Evolutionary conservation across 176 grass and related monocot genomes (phyloP), one percentile per base, ranked within the genome.

Genomic region (Triticum aestivum): DNA sequence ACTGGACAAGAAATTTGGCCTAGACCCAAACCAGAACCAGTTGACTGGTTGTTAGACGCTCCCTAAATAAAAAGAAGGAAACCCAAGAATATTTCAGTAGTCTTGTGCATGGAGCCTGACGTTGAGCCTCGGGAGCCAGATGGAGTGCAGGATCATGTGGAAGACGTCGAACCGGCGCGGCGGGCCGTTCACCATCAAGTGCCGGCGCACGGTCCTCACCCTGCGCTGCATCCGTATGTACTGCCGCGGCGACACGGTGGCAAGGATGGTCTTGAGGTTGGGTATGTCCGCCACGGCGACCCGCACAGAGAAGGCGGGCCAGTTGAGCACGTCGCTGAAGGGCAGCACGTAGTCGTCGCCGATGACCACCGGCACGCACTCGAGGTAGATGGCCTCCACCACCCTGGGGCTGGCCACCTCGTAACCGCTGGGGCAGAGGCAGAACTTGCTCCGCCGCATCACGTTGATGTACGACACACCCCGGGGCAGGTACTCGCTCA

Each of bases 401-500:
- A 98, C 91, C 35, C 96, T 79, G 3, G 96, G 96, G 83, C 93
- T 95, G 12, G 96, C 96, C 83, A 98, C 96, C 86, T 98, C 96
- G 72, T 98, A 93, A 24, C 96, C 96, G 78, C 96, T 93, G 1
- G 93, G 96, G 63, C 96, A 95, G 3, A 98, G 88, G 85, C 96
- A 98, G 78, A 87, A 98, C 30, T 87, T 87, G 91, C 96, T 98
- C 38, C 61, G 85, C 32, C 93, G 80, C 96, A 98, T 94, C 88
- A 88, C 80, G 61, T 88, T 90, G 56, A 80, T 84, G 94, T 96
- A 98, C 12, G 96, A 94, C 9, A 81, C 82, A 20, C 92, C 92
- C 13, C 73, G 41, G 7, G 66, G 85, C 4, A 98, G 90, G 86
- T 95, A 98, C 86, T 98, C 91, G 34, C 89, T 85, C 26, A 98